Evolutionary conservation across 2,329 filamentous ascomycete species (phyloP), one percentile per base, ranked within the genome.

Genomic region (Aspergillus ruber): DNA sequence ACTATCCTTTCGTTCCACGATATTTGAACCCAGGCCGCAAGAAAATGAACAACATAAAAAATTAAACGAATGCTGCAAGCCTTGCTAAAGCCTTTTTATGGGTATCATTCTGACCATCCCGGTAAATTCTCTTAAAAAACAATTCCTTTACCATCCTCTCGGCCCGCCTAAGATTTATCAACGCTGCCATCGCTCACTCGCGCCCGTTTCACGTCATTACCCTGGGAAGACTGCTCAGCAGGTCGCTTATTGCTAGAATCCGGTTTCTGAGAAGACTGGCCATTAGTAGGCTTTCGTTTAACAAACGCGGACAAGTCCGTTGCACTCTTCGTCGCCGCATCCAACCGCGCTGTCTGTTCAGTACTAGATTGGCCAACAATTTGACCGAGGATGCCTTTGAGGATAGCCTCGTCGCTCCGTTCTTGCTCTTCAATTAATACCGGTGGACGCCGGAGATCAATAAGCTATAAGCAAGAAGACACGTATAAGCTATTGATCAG

Each of bases 221-320:
- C 62, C 3, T 50, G 42, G 12, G 51, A 41, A 10, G 52, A 42
- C 10, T 57, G 54, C 40, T 61, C 60, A 20, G 53, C 60, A 15
- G 63, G 52, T 21, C 67, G 59, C 52, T 68, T 70, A 9, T 52
- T 47, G n/a, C 48, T 38, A 20, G 57, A 51, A 17, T 47, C 46
- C 4, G 39, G 41, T 40, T 49, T 49, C 12, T 51, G 52, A 21
- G 50, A 44, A 36, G 44, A 33, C 21, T 54, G 55, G 15, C 42
- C 49, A 35, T 43, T 50, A 33, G 54, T 52, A 44, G 71, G 68
- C 65, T 80, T 79, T 59, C 73, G 78, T 50, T 78, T 79, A 5
- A 84, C 76, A 44, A 84, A 65, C 1, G 76, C 73, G 13, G 73
- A 78, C 5, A 85, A 67, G 60, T 85, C 81, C 42, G 78, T 84